Base-by-base conservation (phyloP, 805 yeast species). In the Kluyveromyces starmeri region DNA sequence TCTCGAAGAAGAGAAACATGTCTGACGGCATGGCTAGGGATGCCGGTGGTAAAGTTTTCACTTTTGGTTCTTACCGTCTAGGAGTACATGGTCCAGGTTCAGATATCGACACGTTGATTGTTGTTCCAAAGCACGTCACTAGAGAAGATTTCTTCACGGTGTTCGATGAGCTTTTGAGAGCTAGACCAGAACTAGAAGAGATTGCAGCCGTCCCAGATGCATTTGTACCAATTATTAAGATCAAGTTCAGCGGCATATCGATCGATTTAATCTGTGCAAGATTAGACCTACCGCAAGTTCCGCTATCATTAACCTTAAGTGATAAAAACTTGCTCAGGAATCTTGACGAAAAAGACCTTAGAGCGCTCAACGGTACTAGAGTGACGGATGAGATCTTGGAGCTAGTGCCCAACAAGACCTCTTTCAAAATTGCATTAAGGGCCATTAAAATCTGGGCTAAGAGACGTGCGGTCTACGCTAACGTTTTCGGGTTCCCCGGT, bases 1-100 rank as follows among this genome's bases (percentile, higher is more conserved):
- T 86, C 7, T 80, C 94, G 3, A 69, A 73, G 43, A 73, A 69
- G 41, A 86, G 82, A 51, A 88, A 89, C 52, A 86, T 92, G 96
- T 76, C 86, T 22, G 97, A 92, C 41, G 96, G 96, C 2, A 86
- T 92, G 96, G 95, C 97, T 0, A 71, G 65, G 37, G 98, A 92
- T 58, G 94, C 97, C 0, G 98, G 98, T 24, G 98, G 98, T 23
- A 92, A 92, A 56, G 75, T 92, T n/a, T 92, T 88, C 55, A 86
- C 96, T 0, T 92, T 73, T 62, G 98, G 98, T 1, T 86, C 96
- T 1, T 92, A 88, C 51, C 68, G 96, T 43, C 62, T 92, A 28
- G 98, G 98, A 4, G 98, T 92, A 10, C 85, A 88, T 61, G 97
- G 97, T 0, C 97, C 97, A 0, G 97, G 98, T 1, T 82, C 95